These are phyloP conservation scores for Pulveroboletus sp. DNA, from an alignment of 768 basidiomycete species.

Conservation along the genomic window DNA sequence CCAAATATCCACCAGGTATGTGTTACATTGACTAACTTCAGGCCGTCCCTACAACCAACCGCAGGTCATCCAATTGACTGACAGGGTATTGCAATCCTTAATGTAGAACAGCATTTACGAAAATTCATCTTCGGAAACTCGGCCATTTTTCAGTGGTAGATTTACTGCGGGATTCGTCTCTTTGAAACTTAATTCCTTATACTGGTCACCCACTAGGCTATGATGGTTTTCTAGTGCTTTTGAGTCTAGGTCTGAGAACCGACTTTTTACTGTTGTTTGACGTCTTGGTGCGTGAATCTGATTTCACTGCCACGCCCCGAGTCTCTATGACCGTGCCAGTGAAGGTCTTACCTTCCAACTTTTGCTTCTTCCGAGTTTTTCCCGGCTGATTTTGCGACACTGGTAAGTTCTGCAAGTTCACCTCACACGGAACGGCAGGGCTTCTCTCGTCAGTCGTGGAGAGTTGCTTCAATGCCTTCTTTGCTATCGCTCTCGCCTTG, in stretches of 20 bases:
- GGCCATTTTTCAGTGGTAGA: constrained; percentile 1
- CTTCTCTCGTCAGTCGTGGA: not conserved
- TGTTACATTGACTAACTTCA: not conserved
- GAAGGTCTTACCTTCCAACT: not conserved
- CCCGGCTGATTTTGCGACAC: not conserved
- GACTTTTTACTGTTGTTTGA: not conserved
- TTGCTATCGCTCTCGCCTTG: constrained; percentile 39
- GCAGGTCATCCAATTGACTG: constrained; percentile 65
- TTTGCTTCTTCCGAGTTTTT: constrained; percentile 18
- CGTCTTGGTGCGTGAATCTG: not conserved
- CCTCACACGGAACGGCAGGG: not conserved
- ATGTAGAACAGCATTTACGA: constrained; percentile 29
- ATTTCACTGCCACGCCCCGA: not conserved
- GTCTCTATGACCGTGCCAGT: not conserved
- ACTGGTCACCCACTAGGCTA: constrained; percentile 4
- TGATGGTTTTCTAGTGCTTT: not conserved
- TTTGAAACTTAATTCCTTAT: constrained; percentile 1
- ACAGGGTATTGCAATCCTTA: constrained; percentile 57
- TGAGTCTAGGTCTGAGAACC: constrained; percentile 1
- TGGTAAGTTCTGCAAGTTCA: not conserved
- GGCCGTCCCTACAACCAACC: constrained; percentile 2
- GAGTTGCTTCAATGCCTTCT: constrained; percentile 19
- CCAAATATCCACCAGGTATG: constrained; percentile 82
- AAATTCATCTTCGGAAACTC: not conserved
- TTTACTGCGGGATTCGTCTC: constrained; percentile 8